Evolutionary conservation across 2,329 filamentous ascomycete species (phyloP).

Genomic region (Fulvia fulva): DNA sequence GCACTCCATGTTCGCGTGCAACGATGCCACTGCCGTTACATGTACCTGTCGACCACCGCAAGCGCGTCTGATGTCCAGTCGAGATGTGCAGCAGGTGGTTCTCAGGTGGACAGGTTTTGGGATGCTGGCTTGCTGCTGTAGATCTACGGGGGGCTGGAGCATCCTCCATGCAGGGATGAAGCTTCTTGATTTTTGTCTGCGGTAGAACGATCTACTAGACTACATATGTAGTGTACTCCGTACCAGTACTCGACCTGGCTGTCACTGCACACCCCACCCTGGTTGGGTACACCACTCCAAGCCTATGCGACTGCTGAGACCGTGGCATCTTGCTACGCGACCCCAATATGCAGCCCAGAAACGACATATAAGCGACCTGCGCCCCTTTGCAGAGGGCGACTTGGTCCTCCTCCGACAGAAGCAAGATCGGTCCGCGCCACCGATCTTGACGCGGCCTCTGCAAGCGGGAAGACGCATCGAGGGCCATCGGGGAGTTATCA

Average conservation of each 20-base stretch:
- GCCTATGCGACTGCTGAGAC: slow-evolving; percentile 13
- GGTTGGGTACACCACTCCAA: neutral
- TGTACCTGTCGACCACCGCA: neutral
- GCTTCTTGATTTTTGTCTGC: too few relatives aligned
- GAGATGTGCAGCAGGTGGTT: neutral
- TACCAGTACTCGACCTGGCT: too few relatives aligned
- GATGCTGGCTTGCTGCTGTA: neutral
- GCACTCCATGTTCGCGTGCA: neutral
- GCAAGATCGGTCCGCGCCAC: slow-evolving; percentile 33
- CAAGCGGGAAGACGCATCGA: slow-evolving; percentile 31
- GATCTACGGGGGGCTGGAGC: too few relatives aligned
- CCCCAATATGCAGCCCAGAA: neutral
- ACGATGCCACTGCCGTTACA: neutral
- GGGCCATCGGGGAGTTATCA: slow-evolving; percentile 48
- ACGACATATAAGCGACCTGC: slow-evolving; percentile 13
- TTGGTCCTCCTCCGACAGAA: slow-evolving; percentile 42
- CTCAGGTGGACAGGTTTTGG: neutral
- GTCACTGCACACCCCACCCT: too few relatives aligned
- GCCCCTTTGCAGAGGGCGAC: slow-evolving; percentile 27
- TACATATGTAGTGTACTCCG: too few relatives aligned
- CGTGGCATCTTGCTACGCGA: slow-evolving; percentile 7
- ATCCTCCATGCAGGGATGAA: too few relatives aligned
- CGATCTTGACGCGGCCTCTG: slow-evolving; percentile 40
- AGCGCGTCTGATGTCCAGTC: neutral
- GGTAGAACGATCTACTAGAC: too few relatives aligned